Evolutionary conservation across 1,284 basidiomycete genomes (phyloP).

Genomic region (Erythrobasidium hasegawianum): DNA sequence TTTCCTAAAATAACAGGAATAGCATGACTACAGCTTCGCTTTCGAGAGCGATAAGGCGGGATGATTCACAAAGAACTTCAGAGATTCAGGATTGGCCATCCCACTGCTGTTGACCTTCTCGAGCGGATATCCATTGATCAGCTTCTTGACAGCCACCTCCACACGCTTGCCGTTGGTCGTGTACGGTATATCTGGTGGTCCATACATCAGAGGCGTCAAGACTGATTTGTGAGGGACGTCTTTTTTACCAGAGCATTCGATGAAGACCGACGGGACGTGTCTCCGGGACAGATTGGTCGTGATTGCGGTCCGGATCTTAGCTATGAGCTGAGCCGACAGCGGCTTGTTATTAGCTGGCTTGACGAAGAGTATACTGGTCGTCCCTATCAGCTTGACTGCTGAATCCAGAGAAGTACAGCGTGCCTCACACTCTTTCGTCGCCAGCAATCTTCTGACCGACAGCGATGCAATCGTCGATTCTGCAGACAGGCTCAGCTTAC

Average conservation of each 20-base stretch:
- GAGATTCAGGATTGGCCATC: slow-evolving; percentile 26
- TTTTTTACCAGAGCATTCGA: slow-evolving; percentile 13
- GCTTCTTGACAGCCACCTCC: slow-evolving; percentile 77
- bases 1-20: no score
- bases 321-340: slow-evolving; percentile 58
- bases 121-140: slow-evolving; percentile 46
- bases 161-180: slow-evolving; percentile 82
- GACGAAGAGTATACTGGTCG: slow-evolving; percentile 62
- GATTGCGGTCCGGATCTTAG: slow-evolving; percentile 47
- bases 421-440: slow-evolving; percentile 65
- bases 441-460: slow-evolving; percentile 70
- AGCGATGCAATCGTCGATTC: slow-evolving; percentile 67
- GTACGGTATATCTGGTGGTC: slow-evolving; percentile 53
- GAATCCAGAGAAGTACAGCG: no score
- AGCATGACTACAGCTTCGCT: no score
- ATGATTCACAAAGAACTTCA: slow-evolving; percentile 32
- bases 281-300: slow-evolving; percentile 36
- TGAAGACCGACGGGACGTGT: slow-evolving; percentile 34
- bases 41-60: slow-evolving; percentile 16
- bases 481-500: slow-evolving; percentile 49
- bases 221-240: no score
- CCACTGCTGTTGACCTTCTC: slow-evolving; percentile 36
- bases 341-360: slow-evolving; percentile 60
- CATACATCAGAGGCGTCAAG: no score
- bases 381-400: no score